Percentiles rank a stretch among this genome's conserved stretches.
Evolutionary conservation across 2,329 filamentous ascomycete genomes (phyloP).

Genomic region (Colletotrichum sp.): DNA sequence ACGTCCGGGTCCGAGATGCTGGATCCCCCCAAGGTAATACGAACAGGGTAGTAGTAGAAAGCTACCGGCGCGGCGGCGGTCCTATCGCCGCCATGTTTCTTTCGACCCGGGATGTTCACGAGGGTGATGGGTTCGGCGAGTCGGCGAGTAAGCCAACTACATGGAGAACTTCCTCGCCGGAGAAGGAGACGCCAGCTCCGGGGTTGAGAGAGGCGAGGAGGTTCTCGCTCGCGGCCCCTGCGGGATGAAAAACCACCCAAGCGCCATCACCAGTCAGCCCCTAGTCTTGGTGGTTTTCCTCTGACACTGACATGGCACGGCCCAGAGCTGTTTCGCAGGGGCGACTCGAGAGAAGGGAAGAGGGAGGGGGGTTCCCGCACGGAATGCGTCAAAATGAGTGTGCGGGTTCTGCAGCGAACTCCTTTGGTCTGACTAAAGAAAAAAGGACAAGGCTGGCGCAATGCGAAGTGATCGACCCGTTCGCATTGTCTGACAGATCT

Average conservation of each 20-base stretch:
- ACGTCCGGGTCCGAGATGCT: background rate
- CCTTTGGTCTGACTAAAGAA: background rate
- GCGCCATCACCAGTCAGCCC: background rate
- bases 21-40: background rate
- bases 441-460: background rate
- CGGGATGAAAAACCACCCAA: background rate
- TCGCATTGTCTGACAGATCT: background rate
- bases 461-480: background rate
- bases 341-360: background rate
- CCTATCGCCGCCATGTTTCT: background rate
- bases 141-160: background rate
- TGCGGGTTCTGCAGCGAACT: background rate
- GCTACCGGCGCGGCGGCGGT: background rate
- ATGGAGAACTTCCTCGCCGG: background rate
- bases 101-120: background rate
- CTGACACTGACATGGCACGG: slow-evolving; percentile 3
- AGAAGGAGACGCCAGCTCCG: background rate
- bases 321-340: slow-evolving; percentile 8
- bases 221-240: background rate
- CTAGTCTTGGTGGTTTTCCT: background rate
- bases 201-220: background rate
- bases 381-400: background rate
- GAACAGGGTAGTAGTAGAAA: background rate
- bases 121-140: background rate
- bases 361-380: background rate